Percentiles rank a stretch among this genome's conserved stretches.
phyloP scores from a whole-genome alignment of 768 basidiomycete species.

The Termitomyces sp. region DNA sequence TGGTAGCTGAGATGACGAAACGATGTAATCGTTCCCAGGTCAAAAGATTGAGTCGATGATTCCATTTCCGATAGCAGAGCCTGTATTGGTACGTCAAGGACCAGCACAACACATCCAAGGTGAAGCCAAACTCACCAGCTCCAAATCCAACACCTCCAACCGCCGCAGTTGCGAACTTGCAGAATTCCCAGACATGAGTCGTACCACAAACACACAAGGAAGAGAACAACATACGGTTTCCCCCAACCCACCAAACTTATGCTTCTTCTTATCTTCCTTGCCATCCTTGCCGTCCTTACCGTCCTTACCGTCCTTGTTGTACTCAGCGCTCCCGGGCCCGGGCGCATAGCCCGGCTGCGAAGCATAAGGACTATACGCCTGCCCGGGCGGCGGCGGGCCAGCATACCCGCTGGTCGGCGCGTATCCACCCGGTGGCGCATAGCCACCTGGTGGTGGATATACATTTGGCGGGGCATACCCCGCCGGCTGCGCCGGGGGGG shows the following conservation, averaged over 20 bases:
- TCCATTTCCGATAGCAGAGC: conserved; percentile 37
- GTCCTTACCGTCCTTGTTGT: not conserved
- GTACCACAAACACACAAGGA: not conserved
- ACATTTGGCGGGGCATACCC: not conserved
- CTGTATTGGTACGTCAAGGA: conserved; percentile 16
- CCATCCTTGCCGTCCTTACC: not conserved
- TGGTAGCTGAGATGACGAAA: not conserved
- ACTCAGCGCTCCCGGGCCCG: not conserved
- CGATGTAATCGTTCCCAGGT: not conserved
- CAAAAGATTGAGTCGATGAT: conserved; percentile 46
- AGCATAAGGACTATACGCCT: conserved; percentile 8
- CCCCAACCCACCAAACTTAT: conserved; percentile 44
- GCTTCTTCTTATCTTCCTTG: conserved; percentile 37
- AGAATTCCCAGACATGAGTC: not conserved
- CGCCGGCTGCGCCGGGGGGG: not conserved
- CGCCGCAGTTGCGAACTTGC: conserved; percentile 45
- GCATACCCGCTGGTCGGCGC: conserved; percentile 4
- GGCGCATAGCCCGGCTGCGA: conserved; percentile 1
- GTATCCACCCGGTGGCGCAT: conserved; percentile 3
- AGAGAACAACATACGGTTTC: conserved; percentile 35
- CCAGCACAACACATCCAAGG: not conserved
- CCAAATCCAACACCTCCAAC: conserved; percentile 71
- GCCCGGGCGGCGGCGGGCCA: conserved; percentile 7
- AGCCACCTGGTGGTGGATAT: not conserved
- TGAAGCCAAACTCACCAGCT: conserved; percentile 38